These are phyloP conservation scores for Petrea volubilis DNA, from an alignment of 257 asterid genomes.

Conservation along the genomic window DNA sequence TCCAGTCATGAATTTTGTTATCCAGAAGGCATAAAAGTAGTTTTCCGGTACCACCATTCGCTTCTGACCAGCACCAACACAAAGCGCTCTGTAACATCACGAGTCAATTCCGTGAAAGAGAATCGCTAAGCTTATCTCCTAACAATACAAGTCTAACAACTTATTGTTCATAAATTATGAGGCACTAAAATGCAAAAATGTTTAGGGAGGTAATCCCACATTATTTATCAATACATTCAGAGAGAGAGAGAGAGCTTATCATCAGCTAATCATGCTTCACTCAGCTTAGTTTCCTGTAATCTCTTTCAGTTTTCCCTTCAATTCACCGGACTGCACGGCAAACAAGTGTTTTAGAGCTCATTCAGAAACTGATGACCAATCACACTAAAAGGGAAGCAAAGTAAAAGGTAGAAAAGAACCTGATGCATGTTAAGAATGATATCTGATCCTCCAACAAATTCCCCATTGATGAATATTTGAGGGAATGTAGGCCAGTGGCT, in stretches of 20 bases:
- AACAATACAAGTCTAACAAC: not conserved
- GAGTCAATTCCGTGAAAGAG: not conserved
- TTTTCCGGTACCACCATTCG: no score
- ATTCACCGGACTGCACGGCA: conserved; percentile 70
- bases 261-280: not conserved
- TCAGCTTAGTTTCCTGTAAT: conserved; percentile 35
- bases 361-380: not conserved
- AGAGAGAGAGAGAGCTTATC: not conserved
- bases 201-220: not conserved
- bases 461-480: conserved; percentile 89
- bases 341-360: conserved; percentile 22
- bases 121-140: not conserved
- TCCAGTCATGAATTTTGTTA: no score
- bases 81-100: not conserved
- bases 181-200: not conserved
- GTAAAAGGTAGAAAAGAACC: conserved; percentile 41
- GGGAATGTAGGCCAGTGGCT: conserved; percentile 99
- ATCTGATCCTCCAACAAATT: conserved; percentile 96
- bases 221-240: conserved; percentile 10
- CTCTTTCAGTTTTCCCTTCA: conserved; percentile 62
- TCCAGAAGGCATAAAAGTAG: no score
- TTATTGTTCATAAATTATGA: not conserved
- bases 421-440: conserved; percentile 92
- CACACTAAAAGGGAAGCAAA: not conserved
- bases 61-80: not conserved